Evolutionary conservation across 768 basidiomycete genomes (phyloP), one percentile per base, ranked within the genome.

Genomic region (Termitomyces sp.): DNA sequence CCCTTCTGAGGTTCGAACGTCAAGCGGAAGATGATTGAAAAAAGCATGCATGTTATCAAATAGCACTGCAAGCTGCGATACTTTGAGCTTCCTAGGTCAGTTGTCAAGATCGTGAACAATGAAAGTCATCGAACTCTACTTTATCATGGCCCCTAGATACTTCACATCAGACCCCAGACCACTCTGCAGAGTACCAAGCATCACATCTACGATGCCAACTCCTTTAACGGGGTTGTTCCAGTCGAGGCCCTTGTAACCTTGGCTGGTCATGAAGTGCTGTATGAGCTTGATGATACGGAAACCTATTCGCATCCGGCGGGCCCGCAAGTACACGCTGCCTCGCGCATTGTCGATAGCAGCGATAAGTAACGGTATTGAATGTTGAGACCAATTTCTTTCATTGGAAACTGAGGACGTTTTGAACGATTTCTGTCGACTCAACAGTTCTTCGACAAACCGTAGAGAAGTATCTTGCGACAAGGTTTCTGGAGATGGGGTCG

Each of bases 141-240:
- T 80, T 47, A 81, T 67, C 49, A 79, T 74, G n/a, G 69, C 68
- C 8, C 74, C 77, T 9, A 86, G 66, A 59, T 74, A 69, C 54
- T 75, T 81, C 26, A 77, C 67, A 46, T 80, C 76, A 39, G 69
- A 76, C 2, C 64, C 69, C 13, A 80, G 61, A 5, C 73, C 73
- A 4, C 81, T 83, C 20, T 72, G 73, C 43, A 87, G 59, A 24
- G 75, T 68, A 8, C 71, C 64, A n/a, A 74, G 68, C 71, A 86
- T 79, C 34, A 80, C 62, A 24, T 78, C 75, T 37, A 67, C 49
- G 67, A 70, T 56, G 20, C 60, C 63, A 24, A 36, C 50, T 26
- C 61, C 55, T 64, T 67, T 56, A 59, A 50, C 42, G 46, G 60
- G 55, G n/a, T 61, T 34, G 12, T 59, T 63, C 73, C 71, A 72